A percentile compares a stretch with the other conserved stretches of the same genome.
These are phyloP conservation scores for Fraxinus anomala DNA, from an alignment of 257 asterid species.

Conservation along the genomic window DNA sequence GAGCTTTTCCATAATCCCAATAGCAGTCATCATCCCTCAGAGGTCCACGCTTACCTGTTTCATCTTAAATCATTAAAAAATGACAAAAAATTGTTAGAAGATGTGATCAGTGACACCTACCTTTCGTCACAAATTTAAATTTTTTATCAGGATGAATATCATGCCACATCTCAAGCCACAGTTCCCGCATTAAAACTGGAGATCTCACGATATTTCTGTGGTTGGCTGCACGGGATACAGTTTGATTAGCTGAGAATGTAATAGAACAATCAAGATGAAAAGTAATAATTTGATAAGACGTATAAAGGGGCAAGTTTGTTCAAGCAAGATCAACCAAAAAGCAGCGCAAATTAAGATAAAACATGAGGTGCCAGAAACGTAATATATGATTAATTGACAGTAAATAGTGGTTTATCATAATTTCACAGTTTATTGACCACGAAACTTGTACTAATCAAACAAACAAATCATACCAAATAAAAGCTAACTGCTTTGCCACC, in stretches of 20 bases:
- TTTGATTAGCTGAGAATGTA: slow-evolving; percentile 21
- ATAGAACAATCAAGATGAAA: slow-evolving; percentile 6
- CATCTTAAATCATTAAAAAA: slow-evolving; percentile 17
- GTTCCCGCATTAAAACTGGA: slow-evolving; percentile 88
- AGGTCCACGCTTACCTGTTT: slow-evolving; percentile 87
- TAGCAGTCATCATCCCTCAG: slow-evolving; percentile 96
- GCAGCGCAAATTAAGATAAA: not conserved
- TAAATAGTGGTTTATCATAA: not conserved
- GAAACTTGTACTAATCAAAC: not conserved
- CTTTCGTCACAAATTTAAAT: slow-evolving; percentile 83
- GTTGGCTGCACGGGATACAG: slow-evolving; percentile 64
- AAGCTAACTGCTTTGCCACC: not conserved
- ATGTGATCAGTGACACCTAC: slow-evolving; percentile 35
- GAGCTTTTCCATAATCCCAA: slow-evolving; percentile 98
- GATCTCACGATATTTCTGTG: slow-evolving; percentile 96
- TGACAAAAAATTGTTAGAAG: not conserved
- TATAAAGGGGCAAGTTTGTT: not conserved
- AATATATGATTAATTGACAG: not conserved
- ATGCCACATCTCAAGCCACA: slow-evolving; percentile 99
- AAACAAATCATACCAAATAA: not conserved
- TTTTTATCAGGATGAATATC: slow-evolving; percentile 88
- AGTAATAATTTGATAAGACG: not conserved
- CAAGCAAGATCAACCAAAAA: not conserved
- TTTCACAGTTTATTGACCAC: not conserved
- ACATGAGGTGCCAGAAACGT: not conserved